Percentiles rank a stretch among this genome's conserved stretches.
These are phyloP conservation scores for Microbotryum intermedium DNA, from an alignment of 1,284 basidiomycete genomes.

Conservation along the genomic window DNA sequence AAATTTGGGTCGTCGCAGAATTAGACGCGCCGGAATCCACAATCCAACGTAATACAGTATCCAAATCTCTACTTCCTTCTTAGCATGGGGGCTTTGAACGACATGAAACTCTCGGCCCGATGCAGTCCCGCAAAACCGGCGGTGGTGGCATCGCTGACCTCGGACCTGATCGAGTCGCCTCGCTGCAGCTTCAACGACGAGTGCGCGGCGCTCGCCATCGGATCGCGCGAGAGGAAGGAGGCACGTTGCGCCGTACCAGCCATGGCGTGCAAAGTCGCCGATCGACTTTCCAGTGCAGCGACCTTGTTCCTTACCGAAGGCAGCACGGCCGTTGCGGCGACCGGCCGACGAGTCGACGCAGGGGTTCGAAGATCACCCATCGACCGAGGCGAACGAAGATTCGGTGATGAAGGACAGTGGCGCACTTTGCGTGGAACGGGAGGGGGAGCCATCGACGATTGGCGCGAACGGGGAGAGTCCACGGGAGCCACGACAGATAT, in stretches of 20 bases:
- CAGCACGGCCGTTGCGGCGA: constrained; percentile 8
- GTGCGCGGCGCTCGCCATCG: neutral
- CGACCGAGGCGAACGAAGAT: constrained; percentile 17
- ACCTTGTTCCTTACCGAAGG: constrained; percentile 24
- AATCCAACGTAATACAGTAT: too few species aligned
- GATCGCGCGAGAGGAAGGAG: neutral
- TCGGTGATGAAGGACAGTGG: constrained; percentile 1
- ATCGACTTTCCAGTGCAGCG: constrained; percentile 24
- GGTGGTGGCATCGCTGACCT: constrained; percentile 16
- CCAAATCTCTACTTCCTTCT: neutral
- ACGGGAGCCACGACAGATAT: constrained; percentile 9
- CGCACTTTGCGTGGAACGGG: constrained; percentile 7
- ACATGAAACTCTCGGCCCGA: constrained; percentile 16
- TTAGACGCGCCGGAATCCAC: too few species aligned
- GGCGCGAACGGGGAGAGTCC: neutral
- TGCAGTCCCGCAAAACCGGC: constrained; percentile 3
- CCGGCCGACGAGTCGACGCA: neutral
- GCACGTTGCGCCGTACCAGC: neutral
- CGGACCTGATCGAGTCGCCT: constrained; percentile 11
- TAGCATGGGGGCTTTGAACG: constrained; percentile 29
- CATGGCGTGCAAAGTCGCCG: constrained; percentile 12
- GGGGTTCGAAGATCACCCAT: constrained; percentile 12
- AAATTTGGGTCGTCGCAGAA: too few species aligned
- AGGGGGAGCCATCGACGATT: neutral
- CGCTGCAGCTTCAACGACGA: constrained; percentile 8